Evolutionary conservation across 768 basidiomycete species (phyloP).

Genomic region (Pleurotus ostreatus): DNA sequence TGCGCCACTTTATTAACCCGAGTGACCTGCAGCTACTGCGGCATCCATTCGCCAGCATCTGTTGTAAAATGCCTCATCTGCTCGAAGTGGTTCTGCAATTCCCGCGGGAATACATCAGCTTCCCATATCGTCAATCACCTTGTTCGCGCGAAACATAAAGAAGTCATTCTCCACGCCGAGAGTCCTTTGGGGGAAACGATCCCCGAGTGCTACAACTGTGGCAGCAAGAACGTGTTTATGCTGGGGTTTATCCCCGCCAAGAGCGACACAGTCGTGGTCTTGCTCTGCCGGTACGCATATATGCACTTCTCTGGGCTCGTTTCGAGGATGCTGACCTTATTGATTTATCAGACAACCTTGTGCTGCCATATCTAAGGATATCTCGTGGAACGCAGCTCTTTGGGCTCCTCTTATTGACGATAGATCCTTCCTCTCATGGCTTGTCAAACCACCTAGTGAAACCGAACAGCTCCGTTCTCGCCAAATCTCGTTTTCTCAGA

Average conservation of each 20-base stretch:
- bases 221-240: constrained; percentile 99
- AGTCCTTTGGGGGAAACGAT: constrained; percentile 95
- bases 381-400: constrained; percentile 95
- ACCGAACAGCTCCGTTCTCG: constrained; percentile 94
- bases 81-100: constrained; percentile 98
- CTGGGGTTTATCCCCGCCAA: constrained; percentile 99
- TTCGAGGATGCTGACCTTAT: constrained; percentile 4
- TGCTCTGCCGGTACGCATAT: constrained; percentile 77
- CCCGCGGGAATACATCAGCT: constrained; percentile 94
- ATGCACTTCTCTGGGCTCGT: constrained; percentile 23
- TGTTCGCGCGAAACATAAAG: constrained; percentile 98
- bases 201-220: constrained; percentile 99
- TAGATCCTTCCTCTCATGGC: constrained; percentile 97
- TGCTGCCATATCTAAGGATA: constrained; percentile 94
- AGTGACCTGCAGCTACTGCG: constrained; percentile 73
- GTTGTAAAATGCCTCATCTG: constrained; percentile 95
- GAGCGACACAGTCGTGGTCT: constrained; percentile 96
- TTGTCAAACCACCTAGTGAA: constrained; percentile 96
- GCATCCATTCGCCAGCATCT: constrained; percentile 94
- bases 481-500: constrained; percentile 95
- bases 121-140: constrained; percentile 99
- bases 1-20: constrained; percentile 10
- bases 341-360: constrained; percentile 78
- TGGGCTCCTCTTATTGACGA: constrained; percentile 99
- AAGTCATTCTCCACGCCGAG: constrained; percentile 94